These are phyloP conservation scores for Schwanniomyces yamadae DNA, from an alignment of 805 yeast species.

Conservation along the genomic window DNA sequence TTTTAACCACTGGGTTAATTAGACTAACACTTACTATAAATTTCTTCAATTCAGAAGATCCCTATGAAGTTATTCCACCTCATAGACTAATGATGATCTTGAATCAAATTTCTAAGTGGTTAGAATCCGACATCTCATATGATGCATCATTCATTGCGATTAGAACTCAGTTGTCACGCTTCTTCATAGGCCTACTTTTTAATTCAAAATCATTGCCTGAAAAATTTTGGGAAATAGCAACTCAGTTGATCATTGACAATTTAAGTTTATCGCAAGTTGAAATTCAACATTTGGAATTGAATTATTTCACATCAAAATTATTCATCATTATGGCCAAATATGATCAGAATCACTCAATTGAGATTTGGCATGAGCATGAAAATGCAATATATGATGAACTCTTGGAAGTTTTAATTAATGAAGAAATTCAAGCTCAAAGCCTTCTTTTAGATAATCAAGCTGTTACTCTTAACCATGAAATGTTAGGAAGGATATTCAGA, in stretches of 20 bases:
- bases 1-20: slow-evolving; percentile 42
- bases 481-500: slow-evolving; percentile 29
- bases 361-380: slow-evolving; percentile 31
- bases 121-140: slow-evolving; percentile 61
- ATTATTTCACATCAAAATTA: slow-evolving; percentile 46
- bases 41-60: slow-evolving; percentile 31
- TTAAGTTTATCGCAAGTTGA: slow-evolving; percentile 38
- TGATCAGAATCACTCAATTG: slow-evolving; percentile 9
- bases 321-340: slow-evolving; percentile 27
- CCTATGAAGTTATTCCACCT: slow-evolving; percentile 50
- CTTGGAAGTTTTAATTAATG: slow-evolving; percentile 40
- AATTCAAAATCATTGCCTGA: slow-evolving; percentile 21
- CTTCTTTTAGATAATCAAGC: slow-evolving; percentile 30
- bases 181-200: slow-evolving; percentile 31
- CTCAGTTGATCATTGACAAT: slow-evolving; percentile 43
- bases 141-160: slow-evolving; percentile 52
- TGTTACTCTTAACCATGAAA: slow-evolving; percentile 31
- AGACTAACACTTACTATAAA: slow-evolving; percentile 49
- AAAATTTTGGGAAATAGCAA: slow-evolving; percentile 36
- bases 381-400: slow-evolving; percentile 41
- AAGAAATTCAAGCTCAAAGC: slow-evolving; percentile 17
- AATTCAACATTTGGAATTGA: slow-evolving; percentile 40
- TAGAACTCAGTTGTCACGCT: slow-evolving; percentile 51
- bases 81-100: slow-evolving; percentile 67
- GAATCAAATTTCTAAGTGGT: slow-evolving; percentile 53